Base-by-base conservation (phyloP, 2,329 filamentous ascomycete species). In the Sphaerulina populicola region DNA sequence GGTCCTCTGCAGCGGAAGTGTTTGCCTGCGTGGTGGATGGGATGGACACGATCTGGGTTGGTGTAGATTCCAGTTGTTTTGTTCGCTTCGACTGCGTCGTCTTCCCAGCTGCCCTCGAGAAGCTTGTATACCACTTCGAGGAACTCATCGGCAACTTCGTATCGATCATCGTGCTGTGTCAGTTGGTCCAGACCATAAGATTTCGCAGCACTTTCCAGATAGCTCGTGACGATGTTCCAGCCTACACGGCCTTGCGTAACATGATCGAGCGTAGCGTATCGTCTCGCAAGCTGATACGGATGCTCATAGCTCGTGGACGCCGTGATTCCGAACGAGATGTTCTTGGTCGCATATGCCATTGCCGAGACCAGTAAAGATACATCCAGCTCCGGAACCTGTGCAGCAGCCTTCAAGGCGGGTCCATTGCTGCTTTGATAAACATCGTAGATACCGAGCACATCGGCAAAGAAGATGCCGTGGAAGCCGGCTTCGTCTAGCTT, bases 321-420 rank as follows among this genome's bases (percentile, higher is more conserved):
- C 1, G 68, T 71, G 10, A 71, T 57, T 3, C 65, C 66, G 47
- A 70, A 69, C 4, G 60, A 63, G 6, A 77, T 64, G 15, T 68
- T 70, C 54, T 73, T 69, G 0, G 74, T 69, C 9, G 61, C 65
- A 4, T 72, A 67, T 6, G 73, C 72, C 69, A 76, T 70, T 2
- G 73, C 73, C 0, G 74, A 66, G 10, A 76, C 66, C 23, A 63
- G 48, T 23, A 62, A 52, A 21, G 56, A 57, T 18, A 62, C 53
- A 63, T 86, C 82, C 49, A 82, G 83, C 11, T 84, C 78, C 0
- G 83, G 82, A 73, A 80, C 85, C 64, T 86, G 82, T 0, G 81
- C 79, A 3, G 78, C 82, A 0, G 80, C 79, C 0, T 74, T 63
- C 44, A 83, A 75, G 0, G 81, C 79, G 0, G 82, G 59, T 5